phyloP scores from a whole-genome alignment of 139 green algal genomes.

The Zygnema circumcarinatum region DNA sequence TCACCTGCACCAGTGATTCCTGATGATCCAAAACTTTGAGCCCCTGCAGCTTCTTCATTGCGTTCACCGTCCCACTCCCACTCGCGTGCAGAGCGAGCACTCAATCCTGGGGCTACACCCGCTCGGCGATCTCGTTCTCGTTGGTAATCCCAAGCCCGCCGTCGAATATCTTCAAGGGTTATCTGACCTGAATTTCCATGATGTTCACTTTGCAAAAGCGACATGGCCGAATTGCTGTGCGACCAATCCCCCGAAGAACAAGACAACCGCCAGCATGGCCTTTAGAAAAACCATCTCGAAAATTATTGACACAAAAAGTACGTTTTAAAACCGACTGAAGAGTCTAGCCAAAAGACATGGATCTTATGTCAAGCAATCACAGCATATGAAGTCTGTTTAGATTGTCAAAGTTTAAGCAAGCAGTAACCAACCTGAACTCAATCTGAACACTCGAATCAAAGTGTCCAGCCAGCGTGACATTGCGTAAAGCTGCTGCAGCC shows the following conservation, averaged over 20 bases:
- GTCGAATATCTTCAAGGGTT: background rate
- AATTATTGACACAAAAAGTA: too few relatives aligned
- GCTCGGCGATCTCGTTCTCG: background rate
- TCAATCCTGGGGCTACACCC: background rate
- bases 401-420: background rate
- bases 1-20: background rate
- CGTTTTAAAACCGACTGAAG: too few relatives aligned
- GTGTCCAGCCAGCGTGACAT: background rate
- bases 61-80: background rate
- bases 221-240: background rate
- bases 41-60: background rate
- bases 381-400: too few relatives aligned
- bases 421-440: conserved; percentile 53
- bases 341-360: too few relatives aligned
- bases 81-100: background rate
- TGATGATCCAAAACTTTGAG: background rate
- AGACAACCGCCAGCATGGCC: too few relatives aligned
- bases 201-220: background rate
- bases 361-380: too few relatives aligned
- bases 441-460: conserved; percentile 43
- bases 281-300: too few relatives aligned
- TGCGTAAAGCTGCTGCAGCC: conserved; percentile 28
- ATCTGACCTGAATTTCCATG: background rate
- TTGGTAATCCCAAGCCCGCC: conserved; percentile 1
- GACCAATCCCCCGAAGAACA: too few relatives aligned